Base-by-base conservation (phyloP, 2,329 filamentous ascomycete genomes). In the Thielaviopsis punctulata region DNA sequence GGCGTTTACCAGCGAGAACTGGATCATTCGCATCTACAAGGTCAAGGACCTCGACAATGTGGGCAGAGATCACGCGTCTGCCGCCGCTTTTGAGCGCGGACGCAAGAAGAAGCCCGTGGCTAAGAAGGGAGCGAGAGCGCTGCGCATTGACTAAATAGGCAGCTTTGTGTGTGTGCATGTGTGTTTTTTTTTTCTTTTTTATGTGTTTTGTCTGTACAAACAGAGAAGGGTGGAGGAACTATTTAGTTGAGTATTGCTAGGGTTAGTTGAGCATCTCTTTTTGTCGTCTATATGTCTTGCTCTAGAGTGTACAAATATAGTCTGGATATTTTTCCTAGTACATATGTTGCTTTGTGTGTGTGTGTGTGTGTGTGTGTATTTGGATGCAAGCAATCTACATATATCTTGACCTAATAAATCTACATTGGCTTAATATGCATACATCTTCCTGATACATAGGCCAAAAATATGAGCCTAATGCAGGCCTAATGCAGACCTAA, bases 1-100 rank as follows among this genome's bases (percentile, higher is more conserved):
- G 70, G 92, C 92, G 9, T 98, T 94, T 67, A 98, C 93, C 52
- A 95, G 87, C 63, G 92, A 98, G 74, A 98, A 98, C 76, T 98
- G 92, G 92, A 98, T 98, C 67, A 96, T 98, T 65, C 79, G 92
- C 58, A 95, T 98, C 63, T 98, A 95, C 77, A 98, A 98, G 76
- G 92, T 98, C 70, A 98, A 98, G 73, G 89, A 95, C 62, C 80
- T 95, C 55, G 92, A 98, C 71, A 96, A 96, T 66, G 74, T 98
- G 58, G 90, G 88, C 52, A 80, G 92, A 65, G 87, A 95, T 61
- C 90, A 95, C 64, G 77, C 77, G 4, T 67, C 76, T 0, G 79
- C 71, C 1, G 72, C 76, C 25, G 76, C 81, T 6, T 90, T 90
- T 63, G 82, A 87, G 56, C 80, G 79, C 62, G 85, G 85, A 36